phyloP scores from a whole-genome alignment of 805 yeast genomes.

The Schizosaccharomyces pombe region DNA sequence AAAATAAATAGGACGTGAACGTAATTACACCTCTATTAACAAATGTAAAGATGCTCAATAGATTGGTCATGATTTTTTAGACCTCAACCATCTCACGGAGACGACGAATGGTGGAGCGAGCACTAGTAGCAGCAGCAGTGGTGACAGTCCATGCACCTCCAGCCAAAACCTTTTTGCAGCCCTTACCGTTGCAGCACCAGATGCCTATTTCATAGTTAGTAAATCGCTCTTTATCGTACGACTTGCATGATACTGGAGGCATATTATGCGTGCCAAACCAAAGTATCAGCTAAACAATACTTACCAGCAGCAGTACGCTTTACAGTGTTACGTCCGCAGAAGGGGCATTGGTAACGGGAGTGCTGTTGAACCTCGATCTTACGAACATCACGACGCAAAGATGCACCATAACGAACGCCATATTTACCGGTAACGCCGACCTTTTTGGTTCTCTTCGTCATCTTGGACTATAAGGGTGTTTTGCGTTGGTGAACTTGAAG shows the following conservation, averaged over 20 bases:
- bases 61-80: slow-evolving; percentile 24
- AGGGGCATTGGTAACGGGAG: slow-evolving; percentile 95
- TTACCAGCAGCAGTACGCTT: slow-evolving; percentile 76
- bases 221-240: no score
- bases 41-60: neutral
- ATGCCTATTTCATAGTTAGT: slow-evolving; percentile 25
- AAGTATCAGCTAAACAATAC: neutral
- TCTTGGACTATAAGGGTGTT: neutral
- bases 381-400: slow-evolving; percentile 98
- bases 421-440: slow-evolving; percentile 99
- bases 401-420: slow-evolving; percentile 99
- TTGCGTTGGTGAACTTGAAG: neutral
- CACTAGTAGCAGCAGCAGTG: slow-evolving; percentile 99
- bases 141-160: slow-evolving; percentile 99
- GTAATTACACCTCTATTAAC: neutral
- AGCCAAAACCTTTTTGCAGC: slow-evolving; percentile 84
- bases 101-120: slow-evolving; percentile 99
- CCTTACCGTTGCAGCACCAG: slow-evolving; percentile 73
- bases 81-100: slow-evolving; percentile 99
- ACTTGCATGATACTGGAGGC: no score
- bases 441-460: slow-evolving; percentile 99
- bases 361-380: slow-evolving; percentile 97
- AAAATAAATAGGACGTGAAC: no score
- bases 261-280: no score
- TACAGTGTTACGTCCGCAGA: slow-evolving; percentile 98